These are phyloP conservation scores for Xylaria sp. DNA, from an alignment of 2,329 filamentous ascomycete genomes.

Conservation along the genomic window DNA sequence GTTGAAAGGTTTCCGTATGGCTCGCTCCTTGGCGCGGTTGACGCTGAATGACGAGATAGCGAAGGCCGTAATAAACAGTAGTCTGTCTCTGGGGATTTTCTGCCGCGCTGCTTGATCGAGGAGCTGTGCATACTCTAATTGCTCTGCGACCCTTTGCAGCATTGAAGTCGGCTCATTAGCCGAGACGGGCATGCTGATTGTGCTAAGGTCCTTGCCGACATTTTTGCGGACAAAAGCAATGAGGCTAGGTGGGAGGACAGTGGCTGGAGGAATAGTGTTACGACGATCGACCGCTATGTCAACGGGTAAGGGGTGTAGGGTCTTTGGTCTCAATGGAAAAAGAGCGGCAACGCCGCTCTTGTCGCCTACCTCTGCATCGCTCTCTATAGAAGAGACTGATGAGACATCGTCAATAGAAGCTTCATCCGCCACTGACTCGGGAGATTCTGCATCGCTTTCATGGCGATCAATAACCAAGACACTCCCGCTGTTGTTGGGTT, in stretches of 20 bases:
- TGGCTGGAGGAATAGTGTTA: constrained; percentile 72
- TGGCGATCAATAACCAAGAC: constrained; percentile 75
- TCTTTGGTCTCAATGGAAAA: constrained; percentile 78
- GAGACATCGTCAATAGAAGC: constrained; percentile 60
- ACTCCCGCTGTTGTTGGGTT: constrained; percentile 60
- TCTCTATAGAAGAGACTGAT: constrained; percentile 64
- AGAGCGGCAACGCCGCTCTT: constrained; percentile 68
- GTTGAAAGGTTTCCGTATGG: constrained; percentile 96
- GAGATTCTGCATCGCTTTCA: constrained; percentile 71
- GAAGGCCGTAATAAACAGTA: constrained; percentile 88
- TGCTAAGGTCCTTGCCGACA: constrained; percentile 95
- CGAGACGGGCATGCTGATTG: constrained; percentile 96
- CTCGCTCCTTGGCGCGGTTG: constrained; percentile 83
- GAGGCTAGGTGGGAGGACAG: constrained; percentile 82
- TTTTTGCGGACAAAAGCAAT: constrained; percentile 97
- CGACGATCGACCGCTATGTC: constrained; percentile 69
- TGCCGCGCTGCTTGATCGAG: constrained; percentile 76
- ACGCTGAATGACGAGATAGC: constrained; percentile 86
- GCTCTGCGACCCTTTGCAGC: constrained; percentile 86
- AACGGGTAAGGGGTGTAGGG: constrained; percentile 77
- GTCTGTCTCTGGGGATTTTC: constrained; percentile 66
- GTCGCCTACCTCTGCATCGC: constrained; percentile 60
- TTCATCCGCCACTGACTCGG: constrained; percentile 61
- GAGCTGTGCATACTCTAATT: constrained; percentile 86
- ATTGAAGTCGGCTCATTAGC: constrained; percentile 91